phyloP scores from a whole-genome alignment of 2,329 filamentous ascomycete species.

The Dissoconium aciculare region DNA sequence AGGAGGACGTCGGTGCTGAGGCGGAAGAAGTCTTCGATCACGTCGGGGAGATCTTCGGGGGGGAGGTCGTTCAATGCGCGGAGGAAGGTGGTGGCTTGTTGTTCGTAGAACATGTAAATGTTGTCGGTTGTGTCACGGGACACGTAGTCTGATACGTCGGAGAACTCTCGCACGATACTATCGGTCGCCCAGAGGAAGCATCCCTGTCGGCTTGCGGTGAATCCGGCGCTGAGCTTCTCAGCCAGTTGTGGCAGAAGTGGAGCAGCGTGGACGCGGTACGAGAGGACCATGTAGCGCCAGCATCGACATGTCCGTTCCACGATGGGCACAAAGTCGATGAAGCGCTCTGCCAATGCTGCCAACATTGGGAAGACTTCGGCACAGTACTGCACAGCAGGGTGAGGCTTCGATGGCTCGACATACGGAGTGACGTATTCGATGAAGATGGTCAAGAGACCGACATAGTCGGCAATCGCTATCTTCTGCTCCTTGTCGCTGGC shows the following conservation, averaged over 20 bases:
- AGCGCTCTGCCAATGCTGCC: conserved; percentile 73
- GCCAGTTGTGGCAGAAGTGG: conserved; percentile 75
- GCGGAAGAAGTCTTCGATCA: conserved; percentile 94
- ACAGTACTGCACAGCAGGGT: conserved; percentile 93
- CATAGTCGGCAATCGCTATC: conserved; percentile 78
- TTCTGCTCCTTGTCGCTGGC: conserved; percentile 73
- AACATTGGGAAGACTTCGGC: conserved; percentile 83
- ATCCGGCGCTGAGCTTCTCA: conserved; percentile 73
- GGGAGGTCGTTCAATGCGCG: conserved; percentile 76
- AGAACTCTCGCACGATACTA: conserved; percentile 88
- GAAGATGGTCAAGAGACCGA: conserved; percentile 85
- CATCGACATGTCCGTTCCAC: conserved; percentile 86
- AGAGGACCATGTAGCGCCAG: conserved; percentile 95
- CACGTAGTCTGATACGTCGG: conserved; percentile 73
- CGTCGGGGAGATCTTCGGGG: conserved; percentile 60
- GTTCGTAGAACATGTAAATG: conserved; percentile 90
- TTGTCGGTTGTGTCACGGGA: conserved; percentile 66
- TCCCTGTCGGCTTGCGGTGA: conserved; percentile 72
- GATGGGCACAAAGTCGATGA: conserved; percentile 72
- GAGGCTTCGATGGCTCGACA: conserved; percentile 54
- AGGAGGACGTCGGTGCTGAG: conserved; percentile 80
- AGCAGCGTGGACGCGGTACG: conserved; percentile 77
- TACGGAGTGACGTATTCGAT: conserved; percentile 65
- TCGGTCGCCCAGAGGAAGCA: conserved; percentile 99
- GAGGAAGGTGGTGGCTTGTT: conserved; percentile 79